These are phyloP conservation scores for Amoeboradix gromovi DNA, from an alignment of 371 early-diverging fungal genomes.

Conservation along the genomic window DNA sequence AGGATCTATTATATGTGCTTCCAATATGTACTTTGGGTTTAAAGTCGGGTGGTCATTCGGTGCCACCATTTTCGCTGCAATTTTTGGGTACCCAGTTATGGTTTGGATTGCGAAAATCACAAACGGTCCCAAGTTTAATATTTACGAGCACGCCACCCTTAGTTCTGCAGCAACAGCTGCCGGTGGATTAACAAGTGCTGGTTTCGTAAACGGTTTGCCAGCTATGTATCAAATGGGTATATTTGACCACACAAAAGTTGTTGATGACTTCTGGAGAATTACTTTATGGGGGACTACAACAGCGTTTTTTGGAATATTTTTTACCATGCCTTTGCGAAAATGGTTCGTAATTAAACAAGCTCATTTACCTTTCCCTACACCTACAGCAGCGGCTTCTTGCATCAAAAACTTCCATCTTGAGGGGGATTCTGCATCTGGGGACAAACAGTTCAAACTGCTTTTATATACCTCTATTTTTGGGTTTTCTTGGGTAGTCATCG, in stretches of 20 bases:
- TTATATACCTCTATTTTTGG: too few species aligned
- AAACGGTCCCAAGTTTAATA: conserved; percentile 35
- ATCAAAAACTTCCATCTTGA: conserved; percentile 32
- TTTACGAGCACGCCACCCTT: conserved; percentile 33
- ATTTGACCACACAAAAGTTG: too few species aligned
- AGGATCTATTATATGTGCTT: conserved; percentile 35
- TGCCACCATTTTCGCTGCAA: conserved; percentile 34
- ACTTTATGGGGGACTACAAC: conserved; percentile 42
- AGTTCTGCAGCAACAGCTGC: conserved; percentile 37
- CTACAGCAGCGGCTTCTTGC: conserved; percentile 47
- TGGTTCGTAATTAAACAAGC: conserved; percentile 45
- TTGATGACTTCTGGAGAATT: conserved; percentile 21
- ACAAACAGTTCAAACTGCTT: too few species aligned
- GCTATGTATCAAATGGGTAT: conserved; percentile 32
- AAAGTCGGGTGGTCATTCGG: conserved; percentile 40
- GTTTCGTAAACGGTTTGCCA: conserved; percentile 34
- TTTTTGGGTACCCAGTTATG: conserved; percentile 31
- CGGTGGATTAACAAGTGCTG: conserved; percentile 33
- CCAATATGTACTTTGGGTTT: conserved; percentile 37
- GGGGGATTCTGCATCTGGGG: too few species aligned
- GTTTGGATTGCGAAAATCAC: conserved; percentile 23
- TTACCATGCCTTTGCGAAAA: conserved; percentile 47
- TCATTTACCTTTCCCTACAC: conserved; percentile 53
- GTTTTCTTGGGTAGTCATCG: too few species aligned
- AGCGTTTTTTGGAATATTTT: conserved; percentile 63